phyloP scores from a whole-genome alignment of 768 basidiomycete genomes.

The Termitomyces sp. region DNA sequence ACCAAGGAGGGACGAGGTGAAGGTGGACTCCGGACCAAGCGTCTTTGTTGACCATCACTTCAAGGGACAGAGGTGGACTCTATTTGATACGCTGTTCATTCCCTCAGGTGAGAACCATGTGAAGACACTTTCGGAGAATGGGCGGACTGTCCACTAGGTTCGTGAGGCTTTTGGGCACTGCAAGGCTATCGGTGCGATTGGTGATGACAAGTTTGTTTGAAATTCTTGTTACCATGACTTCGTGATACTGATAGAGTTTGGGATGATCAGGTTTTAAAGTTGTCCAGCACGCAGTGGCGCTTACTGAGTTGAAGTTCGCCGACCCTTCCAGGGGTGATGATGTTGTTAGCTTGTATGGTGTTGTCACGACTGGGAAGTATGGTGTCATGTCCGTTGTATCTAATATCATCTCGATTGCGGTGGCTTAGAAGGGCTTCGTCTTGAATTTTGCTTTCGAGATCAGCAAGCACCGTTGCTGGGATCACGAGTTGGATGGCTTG shows the following conservation, averaged over 20 bases:
- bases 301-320: slow-evolving; percentile 45
- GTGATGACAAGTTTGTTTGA: slow-evolving; percentile 47
- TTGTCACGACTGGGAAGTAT: slow-evolving; percentile 59
- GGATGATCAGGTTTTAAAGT: slow-evolving; percentile 41
- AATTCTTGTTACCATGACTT: background rate
- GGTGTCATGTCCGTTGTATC: slow-evolving; percentile 31
- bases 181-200: slow-evolving; percentile 78
- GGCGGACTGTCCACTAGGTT: slow-evolving; percentile 77
- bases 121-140: slow-evolving; percentile 54
- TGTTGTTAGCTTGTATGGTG: slow-evolving; percentile 56
- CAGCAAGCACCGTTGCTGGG: too few species aligned
- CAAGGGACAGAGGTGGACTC: slow-evolving; percentile 75
- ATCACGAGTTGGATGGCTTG: slow-evolving; percentile 62
- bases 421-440: slow-evolving; percentile 49
- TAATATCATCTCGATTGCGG: slow-evolving; percentile 41
- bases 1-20: slow-evolving; percentile 55
- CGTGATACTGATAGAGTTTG: background rate
- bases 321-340: slow-evolving; percentile 30
- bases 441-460: slow-evolving; percentile 59
- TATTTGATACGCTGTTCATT: slow-evolving; percentile 81
- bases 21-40: slow-evolving; percentile 27
- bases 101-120: slow-evolving; percentile 67
- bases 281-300: slow-evolving; percentile 40
- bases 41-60: slow-evolving; percentile 65
- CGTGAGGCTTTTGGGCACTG: slow-evolving; percentile 85